A percentile compares a stretch with the other conserved stretches of the same genome.
These are phyloP conservation scores for Diaporthe eres DNA, from an alignment of 2,329 filamentous ascomycete species.

Conservation along the genomic window DNA sequence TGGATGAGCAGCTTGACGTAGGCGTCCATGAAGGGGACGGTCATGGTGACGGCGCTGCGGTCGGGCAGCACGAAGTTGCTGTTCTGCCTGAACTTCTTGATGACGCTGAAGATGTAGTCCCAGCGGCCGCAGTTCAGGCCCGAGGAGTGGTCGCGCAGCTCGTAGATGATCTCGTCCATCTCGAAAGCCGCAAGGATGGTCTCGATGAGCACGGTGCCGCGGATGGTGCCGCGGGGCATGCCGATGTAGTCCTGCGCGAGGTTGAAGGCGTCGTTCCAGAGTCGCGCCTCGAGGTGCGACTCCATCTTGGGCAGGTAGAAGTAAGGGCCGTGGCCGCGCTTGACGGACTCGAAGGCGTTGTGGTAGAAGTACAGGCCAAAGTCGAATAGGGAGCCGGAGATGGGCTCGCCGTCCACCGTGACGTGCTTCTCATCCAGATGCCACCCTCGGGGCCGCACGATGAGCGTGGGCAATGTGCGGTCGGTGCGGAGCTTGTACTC, in stretches of 20 bases:
- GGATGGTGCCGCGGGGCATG: constrained; percentile 91
- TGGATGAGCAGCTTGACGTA: constrained; percentile 97
- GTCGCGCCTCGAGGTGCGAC: constrained; percentile 93
- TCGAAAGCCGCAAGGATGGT: constrained; percentile 98
- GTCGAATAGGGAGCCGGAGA: constrained; percentile 93
- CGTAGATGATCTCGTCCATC: constrained; percentile 99
- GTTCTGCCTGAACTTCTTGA: constrained; percentile 99
- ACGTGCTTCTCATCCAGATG: constrained; percentile 99
- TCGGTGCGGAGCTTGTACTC: constrained; percentile 98
- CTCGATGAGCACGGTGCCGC: constrained; percentile 96
- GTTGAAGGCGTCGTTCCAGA: constrained; percentile 99
- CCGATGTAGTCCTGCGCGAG: constrained; percentile 93
- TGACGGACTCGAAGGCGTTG: constrained; percentile 91
- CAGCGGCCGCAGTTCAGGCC: constrained; percentile 98
- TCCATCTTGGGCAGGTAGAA: constrained; percentile 99
- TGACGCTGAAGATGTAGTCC: constrained; percentile 99
- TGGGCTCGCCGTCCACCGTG: constrained; percentile 93
- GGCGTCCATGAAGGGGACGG: constrained; percentile 96
- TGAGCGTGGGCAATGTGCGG: constrained; percentile 86
- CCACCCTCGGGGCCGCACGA: constrained; percentile 96
- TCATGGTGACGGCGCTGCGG: constrained; percentile 94
- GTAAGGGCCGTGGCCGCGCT: constrained; percentile 90
- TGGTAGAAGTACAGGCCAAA: constrained; percentile 99
- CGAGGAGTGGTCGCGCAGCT: constrained; percentile 95
- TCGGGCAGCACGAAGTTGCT: constrained; percentile 94